Conservation (phyloP, 495 filamentous ascomycete genomes). For the Aspergillus heteromorphus region DNA sequence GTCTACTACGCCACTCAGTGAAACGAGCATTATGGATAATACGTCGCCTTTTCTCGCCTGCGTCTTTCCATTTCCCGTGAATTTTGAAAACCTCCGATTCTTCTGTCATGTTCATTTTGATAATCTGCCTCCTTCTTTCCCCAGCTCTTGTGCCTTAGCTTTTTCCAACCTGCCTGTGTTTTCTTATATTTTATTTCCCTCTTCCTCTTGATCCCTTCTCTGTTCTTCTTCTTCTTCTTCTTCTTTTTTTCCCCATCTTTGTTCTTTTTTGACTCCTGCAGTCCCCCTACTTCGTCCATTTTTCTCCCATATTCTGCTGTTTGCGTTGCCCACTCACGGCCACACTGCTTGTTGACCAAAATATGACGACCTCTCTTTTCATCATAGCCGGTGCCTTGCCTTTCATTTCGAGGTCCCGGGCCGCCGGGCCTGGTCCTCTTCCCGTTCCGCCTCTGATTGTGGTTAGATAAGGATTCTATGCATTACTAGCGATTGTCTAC, state of each 20-base stretch:
- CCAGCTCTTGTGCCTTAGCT: not conserved
- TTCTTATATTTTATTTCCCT: conserved; percentile 2
- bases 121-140: conserved; percentile 1
- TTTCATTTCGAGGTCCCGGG: conserved; percentile 4
- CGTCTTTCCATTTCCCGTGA: conserved; percentile 4
- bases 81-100: not conserved
- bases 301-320: not conserved
- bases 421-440: conserved; percentile 6
- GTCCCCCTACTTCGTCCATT: no score
- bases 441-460: conserved; percentile 12
- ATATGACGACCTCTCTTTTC: conserved; percentile 3
- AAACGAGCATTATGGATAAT: conserved; percentile 3
- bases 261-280: conserved; percentile 11
- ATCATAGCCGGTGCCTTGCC: not conserved
- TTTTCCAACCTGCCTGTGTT: conserved; percentile 8
- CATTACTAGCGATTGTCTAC: conserved; percentile 32
- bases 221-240: conserved; percentile 7
- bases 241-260: conserved; percentile 7
- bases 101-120: not conserved
- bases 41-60: conserved; percentile 1
- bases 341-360: conserved; percentile 5
- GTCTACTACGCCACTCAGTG: conserved; percentile 66
- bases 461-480: conserved; percentile 31
- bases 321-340: not conserved
- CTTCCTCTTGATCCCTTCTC: conserved; percentile 1